Percentiles rank a stretch among this genome's conserved stretches.
Conservation (phyloP, 352 stramenopile species). For the Thraustotheca clavata region DNA sequence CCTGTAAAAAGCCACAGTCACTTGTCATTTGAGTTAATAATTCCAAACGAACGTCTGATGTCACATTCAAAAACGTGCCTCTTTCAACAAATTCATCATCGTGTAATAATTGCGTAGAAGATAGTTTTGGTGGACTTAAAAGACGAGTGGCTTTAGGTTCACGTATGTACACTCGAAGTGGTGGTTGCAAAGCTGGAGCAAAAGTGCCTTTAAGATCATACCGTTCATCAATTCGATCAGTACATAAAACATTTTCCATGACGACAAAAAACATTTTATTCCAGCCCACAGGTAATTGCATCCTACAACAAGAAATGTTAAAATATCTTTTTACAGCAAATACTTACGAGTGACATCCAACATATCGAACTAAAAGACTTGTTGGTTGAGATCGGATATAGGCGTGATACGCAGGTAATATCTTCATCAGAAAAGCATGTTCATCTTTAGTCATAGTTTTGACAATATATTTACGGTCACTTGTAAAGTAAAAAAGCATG, state of each 20-base stretch:
- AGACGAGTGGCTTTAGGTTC: constrained; percentile 47
- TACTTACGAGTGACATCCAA: constrained; percentile 59
- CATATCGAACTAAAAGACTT: constrained; percentile 68
- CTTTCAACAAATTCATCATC: constrained; percentile 73
- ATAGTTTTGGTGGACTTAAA: constrained; percentile 36
- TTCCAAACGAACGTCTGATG: constrained; percentile 60
- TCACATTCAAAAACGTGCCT: constrained; percentile 55
- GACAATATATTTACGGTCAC: constrained; percentile 74
- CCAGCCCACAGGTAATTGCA: constrained; percentile 83
- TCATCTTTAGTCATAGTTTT: constrained; percentile 87
- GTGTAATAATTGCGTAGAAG: constrained; percentile 53
- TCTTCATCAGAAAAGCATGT: constrained; percentile 71
- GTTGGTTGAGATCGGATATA: constrained; percentile 78
- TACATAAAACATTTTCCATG: constrained; percentile 79
- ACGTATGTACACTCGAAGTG: constrained; percentile 8
- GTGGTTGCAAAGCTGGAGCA: not conserved
- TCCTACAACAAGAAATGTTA: constrained; percentile 21
- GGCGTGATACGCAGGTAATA: constrained; percentile 76
- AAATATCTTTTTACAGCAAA: not conserved
- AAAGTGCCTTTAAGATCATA: constrained; percentile 78
- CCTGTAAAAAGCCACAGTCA: constrained; percentile 76
- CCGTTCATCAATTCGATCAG: constrained; percentile 61
- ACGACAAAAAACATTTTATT: constrained; percentile 88
- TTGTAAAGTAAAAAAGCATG: constrained; percentile 86
- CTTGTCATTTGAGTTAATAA: constrained; percentile 71